Conservation (phyloP, 257 asterid species). For the Scutellaria baicalensis region DNA sequence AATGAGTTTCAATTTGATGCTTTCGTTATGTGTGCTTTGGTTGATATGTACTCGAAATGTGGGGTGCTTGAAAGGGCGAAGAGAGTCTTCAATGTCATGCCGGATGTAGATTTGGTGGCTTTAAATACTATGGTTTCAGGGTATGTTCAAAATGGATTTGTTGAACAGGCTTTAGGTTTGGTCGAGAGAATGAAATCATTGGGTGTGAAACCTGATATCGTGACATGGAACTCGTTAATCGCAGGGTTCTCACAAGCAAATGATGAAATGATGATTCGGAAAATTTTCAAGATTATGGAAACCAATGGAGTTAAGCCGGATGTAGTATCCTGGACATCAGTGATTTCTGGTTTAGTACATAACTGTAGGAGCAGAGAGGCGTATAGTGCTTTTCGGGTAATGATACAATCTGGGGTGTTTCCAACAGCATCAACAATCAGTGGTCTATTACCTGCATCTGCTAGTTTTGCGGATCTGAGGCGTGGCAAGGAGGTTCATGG, state of each 20-base stretch:
- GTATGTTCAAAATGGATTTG: constrained; percentile 33
- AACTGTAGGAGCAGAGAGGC: constrained; percentile 44
- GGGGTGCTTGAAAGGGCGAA: constrained; percentile 38
- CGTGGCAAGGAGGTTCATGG: constrained; percentile 68
- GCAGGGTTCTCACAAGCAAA: constrained; percentile 65
- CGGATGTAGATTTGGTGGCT: constrained; percentile 45
- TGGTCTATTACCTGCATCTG: constrained; percentile 53
- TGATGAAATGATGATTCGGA: constrained; percentile 29
- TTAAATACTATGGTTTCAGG: constrained; percentile 65
- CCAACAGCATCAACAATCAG: constrained; percentile 64
- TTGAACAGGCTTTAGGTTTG: constrained; percentile 29
- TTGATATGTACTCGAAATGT: constrained; percentile 63
- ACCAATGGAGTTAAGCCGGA: constrained; percentile 45
- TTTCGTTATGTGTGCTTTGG: constrained; percentile 48
- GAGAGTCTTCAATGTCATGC: constrained; percentile 43
- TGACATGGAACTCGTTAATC: constrained; percentile 60
- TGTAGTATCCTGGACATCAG: constrained; percentile 65
- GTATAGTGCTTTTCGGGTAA: constrained; percentile 28
- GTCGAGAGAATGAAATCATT: constrained; percentile 35
- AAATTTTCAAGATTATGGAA: constrained; percentile 33
- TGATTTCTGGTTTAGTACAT: constrained; percentile 62
- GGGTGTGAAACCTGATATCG: constrained; percentile 45
- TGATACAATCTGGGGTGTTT: constrained; percentile 35
- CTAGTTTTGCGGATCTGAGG: constrained; percentile 43
- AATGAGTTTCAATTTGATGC: constrained; percentile 35